Evolutionary conservation across 441 rosid genomes (phyloP), one percentile per base, ranked within the genome.

Genomic region (Gossypium aridum): DNA sequence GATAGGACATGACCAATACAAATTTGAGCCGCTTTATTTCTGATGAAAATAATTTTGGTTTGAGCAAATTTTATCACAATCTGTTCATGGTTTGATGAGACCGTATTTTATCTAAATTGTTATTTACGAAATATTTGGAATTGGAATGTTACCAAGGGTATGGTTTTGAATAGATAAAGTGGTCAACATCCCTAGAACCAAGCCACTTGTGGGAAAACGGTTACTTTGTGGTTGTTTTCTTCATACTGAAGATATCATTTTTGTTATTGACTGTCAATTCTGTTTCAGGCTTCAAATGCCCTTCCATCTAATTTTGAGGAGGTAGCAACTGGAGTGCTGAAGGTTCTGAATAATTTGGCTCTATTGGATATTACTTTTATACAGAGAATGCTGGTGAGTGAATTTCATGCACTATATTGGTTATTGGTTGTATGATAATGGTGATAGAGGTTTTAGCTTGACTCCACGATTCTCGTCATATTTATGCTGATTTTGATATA

Each of bases 241-340:
- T 31, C 37, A 1, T 31, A 31, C 37, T 1, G 10, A 23, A 45
- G 70, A 61, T 25, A 9, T n/a, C 23, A 10, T 63, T 51, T 54
- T 19, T 4, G 12, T 26, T 7, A 54, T 20, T 66, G 56, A 70
- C 73, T 12, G 22, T 59, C 26, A 31, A 16, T 28, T 26, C 76
- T 31, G 9, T 79, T 82, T 66, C 83, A 91, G 97, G 90, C 80
- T 14, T 81, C 90, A 68, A 80, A 86, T 77, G 76, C 83, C 59
- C 92, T 91, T 81, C 94, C 97, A 26, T 87, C 90, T 65, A 91
- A 91, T 83, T 88, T 91, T 77, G 94, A 91, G 78, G 94, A 88
- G 85, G 92, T 87, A 56, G 89, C 92, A 70, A 86, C 92, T 74
- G 97, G 91, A 60, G 94, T 89, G 72, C 84, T 91, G 82, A 91